A percentile compares a stretch with the other conserved stretches of the same genome.
phyloP scores from a whole-genome alignment of 768 basidiomycete species.

The Clavulina sp. region DNA sequence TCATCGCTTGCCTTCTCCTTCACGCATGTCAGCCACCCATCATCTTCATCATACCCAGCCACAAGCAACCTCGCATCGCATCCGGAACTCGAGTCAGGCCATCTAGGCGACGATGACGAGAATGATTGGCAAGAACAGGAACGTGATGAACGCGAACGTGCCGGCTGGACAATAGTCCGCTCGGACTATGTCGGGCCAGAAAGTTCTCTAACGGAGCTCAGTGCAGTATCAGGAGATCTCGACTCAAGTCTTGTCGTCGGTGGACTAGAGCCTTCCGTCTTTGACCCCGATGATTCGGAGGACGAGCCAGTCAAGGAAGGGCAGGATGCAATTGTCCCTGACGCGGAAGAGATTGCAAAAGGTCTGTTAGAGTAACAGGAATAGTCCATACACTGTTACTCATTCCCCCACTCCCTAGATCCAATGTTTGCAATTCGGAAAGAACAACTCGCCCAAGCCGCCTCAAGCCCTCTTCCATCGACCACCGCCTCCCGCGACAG shows the following conservation, averaged over 20 bases:
- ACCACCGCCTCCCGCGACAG: constrained; percentile 12
- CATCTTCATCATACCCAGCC: constrained; percentile 58
- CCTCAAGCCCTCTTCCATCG: constrained; percentile 12
- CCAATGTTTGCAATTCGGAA: constrained; percentile 9
- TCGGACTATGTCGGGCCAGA: constrained; percentile 12
- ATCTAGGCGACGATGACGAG: constrained; percentile 34
- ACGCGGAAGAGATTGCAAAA: constrained; percentile 58
- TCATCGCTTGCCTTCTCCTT: constrained; percentile 52
- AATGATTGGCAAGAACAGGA: constrained; percentile 1
- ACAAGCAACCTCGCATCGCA: constrained; percentile 15
- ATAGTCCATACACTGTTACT: too few species aligned
- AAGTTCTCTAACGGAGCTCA: constrained; percentile 13
- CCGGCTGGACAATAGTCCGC: constrained; percentile 55
- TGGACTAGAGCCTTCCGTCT: constrained; percentile 41
- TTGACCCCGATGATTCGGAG: constrained; percentile 12
- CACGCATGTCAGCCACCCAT: constrained; percentile 59
- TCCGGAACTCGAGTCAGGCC: constrained; percentile 18
- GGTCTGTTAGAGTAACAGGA: constrained; percentile 29
- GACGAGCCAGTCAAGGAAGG: constrained; percentile 4
- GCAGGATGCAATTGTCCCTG: constrained; percentile 36
- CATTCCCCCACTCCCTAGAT: constrained; percentile 9
- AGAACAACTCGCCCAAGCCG: constrained; percentile 11
- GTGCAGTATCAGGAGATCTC: constrained; percentile 38
- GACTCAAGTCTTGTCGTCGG: constrained; percentile 64
- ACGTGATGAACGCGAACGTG: constrained; percentile 7